Evolutionary conservation across 2,329 filamentous ascomycete genomes (phyloP).

Genomic region (Golovinomyces cichoracearum): DNA sequence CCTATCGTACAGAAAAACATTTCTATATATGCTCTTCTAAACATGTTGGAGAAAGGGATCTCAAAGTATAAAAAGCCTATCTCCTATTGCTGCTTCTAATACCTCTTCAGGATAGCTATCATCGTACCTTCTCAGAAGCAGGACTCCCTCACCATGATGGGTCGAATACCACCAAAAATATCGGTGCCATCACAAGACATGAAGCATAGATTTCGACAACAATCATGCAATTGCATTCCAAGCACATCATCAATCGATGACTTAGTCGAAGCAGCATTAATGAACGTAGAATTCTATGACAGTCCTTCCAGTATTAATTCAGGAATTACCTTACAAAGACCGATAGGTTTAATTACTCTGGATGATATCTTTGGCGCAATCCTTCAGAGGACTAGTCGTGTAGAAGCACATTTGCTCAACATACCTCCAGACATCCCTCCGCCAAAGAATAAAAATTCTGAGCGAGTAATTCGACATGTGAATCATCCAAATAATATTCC

Average conservation of each 20-base stretch:
- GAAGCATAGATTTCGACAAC: not conserved
- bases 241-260: not conserved
- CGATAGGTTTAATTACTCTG: constrained; percentile 12
- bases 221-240: not conserved
- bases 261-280: not conserved
- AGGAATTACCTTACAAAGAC: constrained; percentile 7
- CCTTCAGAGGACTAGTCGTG: constrained; percentile 9
- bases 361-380: constrained; percentile 11
- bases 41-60: constrained; percentile 12
- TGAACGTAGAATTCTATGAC: not conserved
- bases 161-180: not conserved
- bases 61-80: constrained; percentile 6
- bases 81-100: not conserved
- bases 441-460: not conserved
- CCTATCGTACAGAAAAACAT: constrained; percentile 11
- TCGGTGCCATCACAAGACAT: not conserved
- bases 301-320: not conserved
- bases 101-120: constrained; percentile 9
- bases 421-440: not conserved
- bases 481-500: not conserved
- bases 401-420: constrained; percentile 6
- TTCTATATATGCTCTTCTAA: constrained; percentile 10
- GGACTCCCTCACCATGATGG: not conserved
- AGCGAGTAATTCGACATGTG: not conserved
- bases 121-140: constrained; percentile 5